Base-by-base conservation (phyloP, 306 rosid genomes). In the Pachyrhizus erosus region DNA sequence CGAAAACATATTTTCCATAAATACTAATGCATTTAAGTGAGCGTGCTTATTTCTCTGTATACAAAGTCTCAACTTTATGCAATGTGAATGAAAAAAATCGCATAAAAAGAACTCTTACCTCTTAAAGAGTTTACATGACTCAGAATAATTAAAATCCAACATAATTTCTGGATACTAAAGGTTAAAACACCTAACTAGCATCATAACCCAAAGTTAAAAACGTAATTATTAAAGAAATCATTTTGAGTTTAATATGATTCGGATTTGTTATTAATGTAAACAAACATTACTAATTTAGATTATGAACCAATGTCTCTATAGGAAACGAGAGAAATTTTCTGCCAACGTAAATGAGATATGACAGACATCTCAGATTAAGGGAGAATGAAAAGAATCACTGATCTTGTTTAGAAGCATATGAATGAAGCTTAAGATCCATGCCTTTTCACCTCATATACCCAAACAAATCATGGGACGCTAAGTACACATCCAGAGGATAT, bases 401-500 rank as follows among this genome's bases (percentile, higher is more conserved):
- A 33, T 65, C 14, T 33, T 17, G 26, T 34, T 1, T 34, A 67
- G 51, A 37, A 65, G 4, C 70, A 7, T 33, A 9, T 0, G 6
- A 33, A 67, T 67, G 27, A 67, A 67, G 29, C n/a, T 17, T 21
- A 33, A 69, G 34, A 79, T 54, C 11, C 3, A 69, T 24, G 49
- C 46, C 7, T 18, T 3, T 51, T 49, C 29, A 49, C 9, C 51
- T 24, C 65, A 12, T 55, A 70, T 43, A 80, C 60, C 57, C 31
- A 43, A 65, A 73, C 69, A 77, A 61, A 79, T 78, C 52, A 60
- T 73, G 66, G 73, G 83, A 76, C 46, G 2, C 21, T 4, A 21
- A 45, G 57, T 73, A 77, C 17, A 75, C 37, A 78, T 69, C 13
- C 29, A 34, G 34, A 46, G 62, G 61, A 70, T 51, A 87, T 69